Conservation (phyloP, 1,139 yeast genomes). For the Candida pseudoviswanathii region DNA sequence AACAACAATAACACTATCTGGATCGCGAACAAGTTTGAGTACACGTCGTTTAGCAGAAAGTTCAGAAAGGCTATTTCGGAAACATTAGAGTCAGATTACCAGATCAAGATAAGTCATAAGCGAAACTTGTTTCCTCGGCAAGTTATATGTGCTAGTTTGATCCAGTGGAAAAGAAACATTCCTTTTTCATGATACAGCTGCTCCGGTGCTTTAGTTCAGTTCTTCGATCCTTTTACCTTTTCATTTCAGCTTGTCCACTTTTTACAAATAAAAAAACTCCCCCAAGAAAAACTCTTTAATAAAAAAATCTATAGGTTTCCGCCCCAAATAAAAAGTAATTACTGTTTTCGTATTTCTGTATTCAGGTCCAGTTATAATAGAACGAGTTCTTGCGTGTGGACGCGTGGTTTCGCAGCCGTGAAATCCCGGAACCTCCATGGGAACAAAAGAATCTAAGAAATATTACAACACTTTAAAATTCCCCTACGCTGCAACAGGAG, state of each 20-base stretch:
- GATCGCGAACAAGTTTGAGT: slow-evolving; percentile 13
- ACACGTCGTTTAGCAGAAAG: slow-evolving; percentile 6
- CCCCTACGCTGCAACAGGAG: not conserved
- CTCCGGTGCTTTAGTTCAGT: not conserved
- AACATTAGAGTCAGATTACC: slow-evolving; percentile 8
- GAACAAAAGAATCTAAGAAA: slow-evolving; percentile 1
- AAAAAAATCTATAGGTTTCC: not conserved
- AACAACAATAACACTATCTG: slow-evolving; percentile 8
- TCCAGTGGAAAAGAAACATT: slow-evolving; percentile 12
- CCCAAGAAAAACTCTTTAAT: not conserved
- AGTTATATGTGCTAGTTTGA: slow-evolving; percentile 12
- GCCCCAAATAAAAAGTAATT: not conserved
- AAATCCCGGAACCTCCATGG: not conserved
- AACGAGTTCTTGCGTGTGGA: too few species aligned
- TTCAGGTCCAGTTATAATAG: too few species aligned
- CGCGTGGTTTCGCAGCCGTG: not conserved
- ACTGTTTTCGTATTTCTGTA: not conserved
- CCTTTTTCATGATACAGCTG: slow-evolving; percentile 5
- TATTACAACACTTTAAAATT: not conserved
- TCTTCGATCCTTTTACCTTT: not conserved
- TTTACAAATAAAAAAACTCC: not conserved
- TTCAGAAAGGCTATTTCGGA: slow-evolving; percentile 10
- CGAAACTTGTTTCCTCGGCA: slow-evolving; percentile 10
- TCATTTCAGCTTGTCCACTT: not conserved
- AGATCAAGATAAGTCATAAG: slow-evolving; percentile 6